These are phyloP conservation scores for Acanthamoeba lenticulata DNA, from an alignment of 208 protist species.

Conservation along the genomic window DNA sequence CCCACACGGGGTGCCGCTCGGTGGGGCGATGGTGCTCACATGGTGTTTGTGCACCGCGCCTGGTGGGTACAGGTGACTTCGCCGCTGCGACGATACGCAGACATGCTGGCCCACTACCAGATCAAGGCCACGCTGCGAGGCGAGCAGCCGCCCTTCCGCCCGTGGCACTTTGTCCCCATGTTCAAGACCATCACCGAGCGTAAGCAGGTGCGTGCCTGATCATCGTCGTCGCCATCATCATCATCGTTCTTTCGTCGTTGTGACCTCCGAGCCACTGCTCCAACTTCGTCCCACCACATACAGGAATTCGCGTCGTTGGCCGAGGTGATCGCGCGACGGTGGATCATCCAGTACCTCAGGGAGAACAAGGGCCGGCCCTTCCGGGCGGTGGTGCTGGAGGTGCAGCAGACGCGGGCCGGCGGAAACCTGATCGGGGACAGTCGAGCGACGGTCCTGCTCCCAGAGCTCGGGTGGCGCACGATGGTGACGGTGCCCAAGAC, in stretches of 20 bases:
- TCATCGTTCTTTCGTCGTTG: too few relatives aligned
- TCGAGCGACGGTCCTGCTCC: background rate
- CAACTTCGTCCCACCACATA: background rate
- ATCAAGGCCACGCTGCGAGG: constrained; percentile 12
- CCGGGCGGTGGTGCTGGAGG: constrained; percentile 2
- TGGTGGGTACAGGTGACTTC: background rate
- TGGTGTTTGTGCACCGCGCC: too few relatives aligned
- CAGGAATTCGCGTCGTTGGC: constrained; percentile 4
- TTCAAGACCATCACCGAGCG: background rate
- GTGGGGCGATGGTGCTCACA: too few relatives aligned
- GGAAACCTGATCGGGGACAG: constrained; percentile 10
- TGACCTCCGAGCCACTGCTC: too few relatives aligned
- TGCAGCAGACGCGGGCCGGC: background rate
- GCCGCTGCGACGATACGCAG: constrained; percentile 9
- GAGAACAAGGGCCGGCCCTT: constrained; percentile 26
- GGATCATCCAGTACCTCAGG: background rate
- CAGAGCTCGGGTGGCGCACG: background rate
- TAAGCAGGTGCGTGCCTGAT: background rate
- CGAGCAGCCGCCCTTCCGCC: background rate
- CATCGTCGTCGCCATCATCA: too few relatives aligned
- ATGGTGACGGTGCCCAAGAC: constrained; percentile 36
- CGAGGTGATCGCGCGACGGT: background rate
- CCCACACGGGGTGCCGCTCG: too few relatives aligned
- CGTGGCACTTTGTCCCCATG: constrained; percentile 24
- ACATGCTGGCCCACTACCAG: constrained; percentile 28